Evolutionary conservation across 139 green algal genomes (phyloP), one percentile per base, ranked within the genome.

Genomic region (Chlorella sp.): DNA sequence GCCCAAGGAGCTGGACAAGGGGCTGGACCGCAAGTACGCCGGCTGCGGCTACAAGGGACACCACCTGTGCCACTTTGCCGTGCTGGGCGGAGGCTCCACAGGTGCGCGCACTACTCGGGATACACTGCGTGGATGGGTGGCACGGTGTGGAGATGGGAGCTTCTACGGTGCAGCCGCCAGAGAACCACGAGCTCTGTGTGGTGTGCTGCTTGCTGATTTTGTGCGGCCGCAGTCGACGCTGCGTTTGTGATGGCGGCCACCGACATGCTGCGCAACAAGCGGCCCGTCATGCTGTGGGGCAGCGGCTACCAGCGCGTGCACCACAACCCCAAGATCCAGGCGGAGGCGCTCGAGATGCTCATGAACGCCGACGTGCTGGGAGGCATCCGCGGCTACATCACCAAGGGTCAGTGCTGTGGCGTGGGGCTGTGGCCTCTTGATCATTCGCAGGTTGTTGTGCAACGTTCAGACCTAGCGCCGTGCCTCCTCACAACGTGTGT

Each of bases 31-130:
- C 69, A 64, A 26, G 49, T n/a, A 62, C n/a, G 69, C 49, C 4
- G 69, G 69, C 69, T 74, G 69, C 31, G 31, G 34, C 31, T 30
- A 36, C 10, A 22, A 33, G 2, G 24, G 23, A 20, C 26, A 26
- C 67, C 5, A 23, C 2, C 33, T 1, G 1, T 75, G 70, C 60
- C n/a, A 75, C 59, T 75, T 75, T 61, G 70, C 31, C 3, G 70
- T 75, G n/a, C 33, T 76, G n/a, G 71, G 71, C 23, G 71, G 71
- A 17, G 71, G 71, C 22, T 76, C 71, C 29, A 76, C 70, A 35
- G 70, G 67, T 72, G 36, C 35, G 67, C 5, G 62, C 24, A n/a
- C n/a, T n/a, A n/a, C n/a, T n/a, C n/a, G n/a, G n/a, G n/a, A n/a
- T n/a, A n/a, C n/a, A n/a, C n/a, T n/a, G n/a, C n/a, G n/a, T n/a